Base-by-base conservation (phyloP, 2,329 filamentous ascomycete genomes). In the Phyllosticta ampelicida region DNA sequence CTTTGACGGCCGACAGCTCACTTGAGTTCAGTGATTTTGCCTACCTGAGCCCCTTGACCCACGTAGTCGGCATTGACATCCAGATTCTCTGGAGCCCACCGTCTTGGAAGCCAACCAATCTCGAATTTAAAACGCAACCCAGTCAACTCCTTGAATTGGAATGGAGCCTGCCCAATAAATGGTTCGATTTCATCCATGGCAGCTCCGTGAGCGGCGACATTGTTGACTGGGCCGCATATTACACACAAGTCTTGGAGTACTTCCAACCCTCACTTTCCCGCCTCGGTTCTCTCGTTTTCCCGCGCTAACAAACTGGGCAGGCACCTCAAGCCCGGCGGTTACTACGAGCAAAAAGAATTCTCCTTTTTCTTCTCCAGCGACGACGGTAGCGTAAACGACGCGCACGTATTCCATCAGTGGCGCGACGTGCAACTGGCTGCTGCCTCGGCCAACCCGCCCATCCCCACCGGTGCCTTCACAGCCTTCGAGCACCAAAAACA, bases 91-190 rank as follows among this genome's bases (percentile, higher is more conserved):
- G 72, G n/a, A 75, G 73, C 8, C 74, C 74, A 54, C 55, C 20
- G 4, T 57, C 11, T 23, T 57, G 55, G 51, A 57, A 57, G 30
- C 26, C 10, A 18, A 8, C 29, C 6, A 13, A 21, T 9, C 5
- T 1, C 1, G 18, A 8, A 52, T 5, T 21, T 2, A 5, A 5
- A 19, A 36, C 11, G 18, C 5, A 16, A 21, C 16, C 19, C 9
- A 77, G 78, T 62, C 71, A 70, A 60, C 62, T 66, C n/a, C 78
- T 78, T 62, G 72, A 77, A 57, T 77, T 85, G 75, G 74, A 64
- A 65, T 71, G 70, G 70, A 58, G 63, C 0, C 66, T 66, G 55
- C 65, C 62, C 13, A 62, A 61, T 30, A 57, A 64, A 5, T 62
- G 60, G 30, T 66, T 66, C 48, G 66, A 67, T 44, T 63, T 66